These are phyloP conservation scores for Hibiscus mutabilis DNA, from an alignment of 345 rosid species.

Conservation along the genomic window DNA sequence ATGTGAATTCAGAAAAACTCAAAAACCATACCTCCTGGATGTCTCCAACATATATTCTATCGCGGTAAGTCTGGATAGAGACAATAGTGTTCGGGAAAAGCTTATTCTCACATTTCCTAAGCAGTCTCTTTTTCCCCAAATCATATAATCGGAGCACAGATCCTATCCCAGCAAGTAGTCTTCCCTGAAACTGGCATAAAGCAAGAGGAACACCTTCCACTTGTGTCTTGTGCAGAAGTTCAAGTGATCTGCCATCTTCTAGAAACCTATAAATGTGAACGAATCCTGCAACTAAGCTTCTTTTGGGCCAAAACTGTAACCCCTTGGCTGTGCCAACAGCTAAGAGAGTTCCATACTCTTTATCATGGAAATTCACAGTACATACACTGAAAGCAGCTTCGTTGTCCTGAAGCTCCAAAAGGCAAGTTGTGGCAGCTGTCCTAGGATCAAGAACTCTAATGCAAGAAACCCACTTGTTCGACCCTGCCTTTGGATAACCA, in stretches of 20 bases:
- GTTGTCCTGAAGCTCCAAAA: conserved; percentile 93
- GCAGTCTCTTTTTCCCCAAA: conserved; percentile 85
- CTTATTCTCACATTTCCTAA: conserved; percentile 93
- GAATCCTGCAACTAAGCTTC: conserved; percentile 55
- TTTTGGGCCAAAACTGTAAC: conserved; percentile 84
- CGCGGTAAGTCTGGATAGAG: conserved; percentile 79
- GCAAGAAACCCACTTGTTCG: conserved; percentile 95
- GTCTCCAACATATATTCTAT: conserved; percentile 90
- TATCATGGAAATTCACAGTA: conserved; percentile 93
- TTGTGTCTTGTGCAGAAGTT: conserved; percentile 93
- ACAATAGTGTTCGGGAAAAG: conserved; percentile 79
- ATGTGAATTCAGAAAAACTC: background rate
- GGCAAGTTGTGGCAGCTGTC: conserved; percentile 72
- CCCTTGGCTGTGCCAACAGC: conserved; percentile 96
- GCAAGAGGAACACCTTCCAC: conserved; percentile 93
- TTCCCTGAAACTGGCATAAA: conserved; percentile 91
- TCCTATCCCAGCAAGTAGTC: conserved; percentile 88
- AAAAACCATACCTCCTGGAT: conserved; percentile 73
- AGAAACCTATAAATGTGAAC: conserved; percentile 88
- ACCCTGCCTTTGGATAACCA: conserved; percentile 93
- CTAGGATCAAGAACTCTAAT: conserved; percentile 91
- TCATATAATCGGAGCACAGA: conserved; percentile 83
- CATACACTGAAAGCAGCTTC: conserved; percentile 95
- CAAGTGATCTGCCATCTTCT: conserved; percentile 79
- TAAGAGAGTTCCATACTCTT: conserved; percentile 82